Evolutionary conservation across 371 early-diverging fungal species (phyloP).

Genomic region (Actinomortierella ambigua): DNA sequence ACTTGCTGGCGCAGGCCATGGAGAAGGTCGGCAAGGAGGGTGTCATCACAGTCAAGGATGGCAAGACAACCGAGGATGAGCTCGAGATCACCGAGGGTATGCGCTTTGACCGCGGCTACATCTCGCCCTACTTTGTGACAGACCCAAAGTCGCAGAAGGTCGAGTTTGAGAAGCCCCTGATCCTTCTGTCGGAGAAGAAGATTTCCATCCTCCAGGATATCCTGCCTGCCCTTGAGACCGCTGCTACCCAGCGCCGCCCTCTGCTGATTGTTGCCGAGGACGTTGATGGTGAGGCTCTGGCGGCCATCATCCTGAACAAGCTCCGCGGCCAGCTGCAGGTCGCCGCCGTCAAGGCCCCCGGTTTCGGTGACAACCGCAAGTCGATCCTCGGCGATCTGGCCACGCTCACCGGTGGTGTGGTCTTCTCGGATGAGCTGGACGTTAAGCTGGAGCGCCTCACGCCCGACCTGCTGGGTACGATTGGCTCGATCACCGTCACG

Average conservation of each 20-base stretch:
- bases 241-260: conserved; percentile 95
- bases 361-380: conserved; percentile 99
- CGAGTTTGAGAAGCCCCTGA: conserved; percentile 97
- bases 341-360: conserved; percentile 97
- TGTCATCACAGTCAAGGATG: conserved; percentile 98
- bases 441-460: conserved; percentile 93
- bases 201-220: conserved; percentile 94
- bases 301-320: conserved; percentile 98
- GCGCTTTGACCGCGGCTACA: conserved; percentile 99
- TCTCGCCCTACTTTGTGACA: conserved; percentile 98
- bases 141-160: conserved; percentile 97
- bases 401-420: conserved; percentile 92
- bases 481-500: conserved; percentile 89
- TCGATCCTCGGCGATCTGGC: conserved; percentile 96
- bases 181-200: conserved; percentile 96
- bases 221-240: conserved; percentile 92
- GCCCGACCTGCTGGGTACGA: conserved; percentile 89
- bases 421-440: conserved; percentile 95
- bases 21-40: conserved; percentile 99
- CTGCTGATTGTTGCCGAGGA: conserved; percentile 97
- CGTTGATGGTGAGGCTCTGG: conserved; percentile 97
- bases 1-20: conserved; percentile 97
- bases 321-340: conserved; percentile 97
- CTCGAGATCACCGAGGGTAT: conserved; percentile 98
- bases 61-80: conserved; percentile 97